Percentiles rank a stretch among this genome's conserved stretches.
Conservation (phyloP, 768 basidiomycete species). For the Mrakia frigida region DNA sequence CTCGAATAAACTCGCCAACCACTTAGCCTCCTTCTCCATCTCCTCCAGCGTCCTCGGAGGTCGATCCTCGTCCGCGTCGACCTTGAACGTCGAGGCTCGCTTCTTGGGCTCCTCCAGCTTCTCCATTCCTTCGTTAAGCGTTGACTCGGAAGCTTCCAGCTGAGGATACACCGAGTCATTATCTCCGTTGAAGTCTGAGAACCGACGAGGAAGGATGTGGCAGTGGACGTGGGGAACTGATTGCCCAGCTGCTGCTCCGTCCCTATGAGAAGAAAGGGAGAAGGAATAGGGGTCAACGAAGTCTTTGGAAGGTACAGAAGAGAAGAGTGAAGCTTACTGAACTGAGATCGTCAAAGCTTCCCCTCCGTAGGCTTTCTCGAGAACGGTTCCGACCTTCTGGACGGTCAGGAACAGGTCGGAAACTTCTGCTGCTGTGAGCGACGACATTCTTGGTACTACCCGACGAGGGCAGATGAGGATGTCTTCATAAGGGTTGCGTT, state of each 20-base stretch:
- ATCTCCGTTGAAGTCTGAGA: slow-evolving; percentile 47
- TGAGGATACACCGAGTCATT: slow-evolving; percentile 56
- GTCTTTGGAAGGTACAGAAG: background rate
- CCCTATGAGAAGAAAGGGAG: slow-evolving; percentile 49
- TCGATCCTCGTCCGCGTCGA: slow-evolving; percentile 66
- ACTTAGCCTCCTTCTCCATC: slow-evolving; percentile 72
- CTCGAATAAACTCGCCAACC: slow-evolving; percentile 59
- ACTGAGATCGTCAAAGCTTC: slow-evolving; percentile 82
- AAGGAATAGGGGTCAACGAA: background rate
- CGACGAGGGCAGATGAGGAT: slow-evolving; percentile 55
- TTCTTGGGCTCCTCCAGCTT: background rate
- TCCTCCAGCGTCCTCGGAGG: slow-evolving; percentile 61
- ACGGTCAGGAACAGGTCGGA: slow-evolving; percentile 73
- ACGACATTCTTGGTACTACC: slow-evolving; percentile 52
- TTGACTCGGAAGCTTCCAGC: slow-evolving; percentile 54
- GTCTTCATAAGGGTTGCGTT: slow-evolving; percentile 43
- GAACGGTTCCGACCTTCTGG: slow-evolving; percentile 67
- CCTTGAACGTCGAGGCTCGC: slow-evolving; percentile 46
- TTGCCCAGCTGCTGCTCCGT: slow-evolving; percentile 80
- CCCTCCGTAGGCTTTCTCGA: slow-evolving; percentile 76
- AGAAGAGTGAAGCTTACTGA: slow-evolving; percentile 53
- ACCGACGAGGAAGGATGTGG: slow-evolving; percentile 79
- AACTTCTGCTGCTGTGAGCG: slow-evolving; percentile 58
- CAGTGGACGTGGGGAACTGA: slow-evolving; percentile 93
- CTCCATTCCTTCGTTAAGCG: slow-evolving; percentile 27